Evolutionary conservation across 148 eudicot genomes (phyloP).

Genomic region (Oxyria digyna): DNA sequence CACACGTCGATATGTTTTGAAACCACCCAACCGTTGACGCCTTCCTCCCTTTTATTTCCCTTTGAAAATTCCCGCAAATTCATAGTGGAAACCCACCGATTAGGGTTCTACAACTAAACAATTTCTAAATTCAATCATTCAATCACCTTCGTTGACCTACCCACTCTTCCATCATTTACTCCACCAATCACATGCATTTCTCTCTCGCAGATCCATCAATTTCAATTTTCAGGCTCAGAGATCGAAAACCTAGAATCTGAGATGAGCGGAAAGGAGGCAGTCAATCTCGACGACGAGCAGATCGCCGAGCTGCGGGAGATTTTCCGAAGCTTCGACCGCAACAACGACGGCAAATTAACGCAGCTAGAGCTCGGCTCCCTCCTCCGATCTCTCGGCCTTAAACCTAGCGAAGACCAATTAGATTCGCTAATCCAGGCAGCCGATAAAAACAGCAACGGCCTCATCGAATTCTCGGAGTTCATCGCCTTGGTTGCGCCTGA

Average conservation of each 20-base stretch:
- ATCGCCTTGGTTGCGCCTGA: constrained; percentile 35
- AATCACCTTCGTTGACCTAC: background rate
- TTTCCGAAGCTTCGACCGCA: constrained; percentile 29
- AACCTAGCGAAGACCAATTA: constrained; percentile 30
- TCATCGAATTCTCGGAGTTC: constrained; percentile 40
- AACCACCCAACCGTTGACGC: constrained; percentile 2
- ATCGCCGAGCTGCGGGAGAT: constrained; percentile 35
- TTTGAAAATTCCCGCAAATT: background rate
- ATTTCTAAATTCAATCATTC: background rate
- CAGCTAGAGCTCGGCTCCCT: constrained; percentile 35
- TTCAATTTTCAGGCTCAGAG: background rate
- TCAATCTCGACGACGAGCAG: constrained; percentile 34
- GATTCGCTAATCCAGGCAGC: constrained; percentile 34
- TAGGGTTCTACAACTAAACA: background rate
- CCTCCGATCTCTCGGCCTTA: constrained; percentile 29
- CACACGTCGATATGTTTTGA: background rate
- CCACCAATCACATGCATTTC: background rate
- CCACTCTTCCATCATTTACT: background rate
- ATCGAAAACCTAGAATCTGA: background rate
- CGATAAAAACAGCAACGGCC: constrained; percentile 35
- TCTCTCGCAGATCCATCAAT: background rate
- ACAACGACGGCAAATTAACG: constrained; percentile 35
- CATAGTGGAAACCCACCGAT: background rate
- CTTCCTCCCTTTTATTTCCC: background rate
- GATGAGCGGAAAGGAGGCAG: constrained; percentile 23